Percentiles rank a stretch among this genome's conserved stretches.
phyloP scores from a whole-genome alignment of 352 stramenopile species.

The Pythium utonaiense region DNA sequence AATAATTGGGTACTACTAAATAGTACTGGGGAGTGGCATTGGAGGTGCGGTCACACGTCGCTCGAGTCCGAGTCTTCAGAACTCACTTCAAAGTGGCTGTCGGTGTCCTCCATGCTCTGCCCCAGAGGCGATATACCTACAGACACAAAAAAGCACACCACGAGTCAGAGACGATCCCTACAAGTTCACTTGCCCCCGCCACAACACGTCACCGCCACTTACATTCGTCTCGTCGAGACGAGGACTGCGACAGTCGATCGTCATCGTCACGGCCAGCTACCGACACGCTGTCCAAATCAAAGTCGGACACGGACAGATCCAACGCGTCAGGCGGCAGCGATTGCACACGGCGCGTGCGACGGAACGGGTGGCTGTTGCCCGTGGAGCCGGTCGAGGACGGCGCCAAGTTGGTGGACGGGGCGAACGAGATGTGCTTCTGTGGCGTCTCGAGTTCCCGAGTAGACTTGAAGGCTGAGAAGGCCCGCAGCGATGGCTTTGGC shows the following conservation, averaged over 20 bases:
- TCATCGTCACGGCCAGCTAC: slow-evolving; percentile 42
- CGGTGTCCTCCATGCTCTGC: slow-evolving; percentile 69
- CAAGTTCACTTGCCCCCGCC: too few relatives aligned
- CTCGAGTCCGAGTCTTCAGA: slow-evolving; percentile 55
- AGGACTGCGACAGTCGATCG: slow-evolving; percentile 68
- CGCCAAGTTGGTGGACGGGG: slow-evolving; percentile 3
- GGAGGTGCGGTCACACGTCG: too few relatives aligned
- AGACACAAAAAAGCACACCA: background rate
- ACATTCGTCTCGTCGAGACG: slow-evolving; percentile 72
- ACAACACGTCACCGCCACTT: slow-evolving; percentile 24
- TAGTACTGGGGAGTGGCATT: background rate
- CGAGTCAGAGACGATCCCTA: too few relatives aligned
- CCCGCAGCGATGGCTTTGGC: slow-evolving; percentile 20
- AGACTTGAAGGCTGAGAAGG: slow-evolving; percentile 20
- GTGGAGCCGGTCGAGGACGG: background rate
- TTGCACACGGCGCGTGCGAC: slow-evolving; percentile 44
- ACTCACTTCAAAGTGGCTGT: slow-evolving; percentile 83
- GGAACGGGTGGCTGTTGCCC: slow-evolving; percentile 15
- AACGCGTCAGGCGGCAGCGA: slow-evolving; percentile 57
- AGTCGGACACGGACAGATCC: slow-evolving; percentile 55
- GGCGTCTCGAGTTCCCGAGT: slow-evolving; percentile 22
- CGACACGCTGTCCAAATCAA: slow-evolving; percentile 85
- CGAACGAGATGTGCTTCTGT: slow-evolving; percentile 28
- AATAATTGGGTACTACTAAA: background rate
- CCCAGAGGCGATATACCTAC: slow-evolving; percentile 74